phyloP scores from a whole-genome alignment of 78 protist species.

The Trichosphaerium sp. region DNA sequence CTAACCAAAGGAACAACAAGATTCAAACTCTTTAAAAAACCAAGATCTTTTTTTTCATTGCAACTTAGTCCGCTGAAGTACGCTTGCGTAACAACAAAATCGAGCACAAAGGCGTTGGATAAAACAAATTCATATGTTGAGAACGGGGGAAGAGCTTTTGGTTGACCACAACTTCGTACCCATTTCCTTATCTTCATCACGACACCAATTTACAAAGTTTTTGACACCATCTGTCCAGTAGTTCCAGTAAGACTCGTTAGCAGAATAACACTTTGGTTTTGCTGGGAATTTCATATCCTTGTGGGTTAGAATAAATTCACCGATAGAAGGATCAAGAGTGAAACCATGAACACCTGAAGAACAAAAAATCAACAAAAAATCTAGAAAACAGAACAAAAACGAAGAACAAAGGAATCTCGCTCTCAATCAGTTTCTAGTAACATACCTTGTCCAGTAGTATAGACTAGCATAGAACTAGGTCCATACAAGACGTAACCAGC shows the following conservation, averaged over 20 bases:
- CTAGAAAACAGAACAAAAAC: no score
- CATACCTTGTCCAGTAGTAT: slow-evolving; percentile 27
- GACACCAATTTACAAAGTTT: slow-evolving; percentile 3
- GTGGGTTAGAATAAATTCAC: slow-evolving; percentile 73
- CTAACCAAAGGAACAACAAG: no score
- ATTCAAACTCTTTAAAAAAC: no score
- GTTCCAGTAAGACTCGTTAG: slow-evolving; percentile 81
- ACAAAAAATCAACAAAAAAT: no score
- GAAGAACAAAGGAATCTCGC: no score
- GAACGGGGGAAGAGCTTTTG: background rate
- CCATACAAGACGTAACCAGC: slow-evolving; percentile 72
- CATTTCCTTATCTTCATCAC: slow-evolving; percentile 11
- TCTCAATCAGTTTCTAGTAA: background rate
- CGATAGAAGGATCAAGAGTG: slow-evolving; percentile 58
- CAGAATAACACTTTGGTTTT: slow-evolving; percentile 46
- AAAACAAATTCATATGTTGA: no score
- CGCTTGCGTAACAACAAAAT: no score
- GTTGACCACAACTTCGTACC: background rate
- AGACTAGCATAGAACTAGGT: slow-evolving; percentile 53
- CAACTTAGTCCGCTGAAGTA: no score
- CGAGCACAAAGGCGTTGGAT: no score
- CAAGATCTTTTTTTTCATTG: no score
- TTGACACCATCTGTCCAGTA: slow-evolving; percentile 49
- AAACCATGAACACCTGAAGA: slow-evolving; percentile 40
- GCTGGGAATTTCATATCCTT: slow-evolving; percentile 38